These are phyloP conservation scores for Dendrobium nobile DNA, from an alignment of 106 monocot genomes.

Conservation along the genomic window DNA sequence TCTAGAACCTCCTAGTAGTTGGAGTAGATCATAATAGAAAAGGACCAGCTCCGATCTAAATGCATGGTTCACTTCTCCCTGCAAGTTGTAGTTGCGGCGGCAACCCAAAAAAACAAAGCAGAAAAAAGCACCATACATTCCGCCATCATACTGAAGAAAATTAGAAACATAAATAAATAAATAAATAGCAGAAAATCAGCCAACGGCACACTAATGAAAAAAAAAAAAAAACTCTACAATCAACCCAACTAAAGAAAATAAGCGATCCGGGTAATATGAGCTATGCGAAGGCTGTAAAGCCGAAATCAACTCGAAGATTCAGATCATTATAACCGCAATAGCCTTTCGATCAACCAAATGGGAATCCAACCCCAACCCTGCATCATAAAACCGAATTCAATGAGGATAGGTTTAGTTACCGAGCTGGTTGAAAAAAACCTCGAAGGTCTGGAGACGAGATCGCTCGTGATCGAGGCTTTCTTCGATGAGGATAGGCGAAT, in stretches of 20 bases:
- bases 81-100: no score
- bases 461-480: constrained; percentile 12
- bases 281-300: neutral
- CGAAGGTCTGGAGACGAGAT: constrained; percentile 3
- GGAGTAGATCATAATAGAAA: no score
- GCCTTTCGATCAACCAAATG: neutral
- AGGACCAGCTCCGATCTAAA: no score
- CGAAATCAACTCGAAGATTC: neutral
- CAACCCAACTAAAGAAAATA: neutral
- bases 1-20: no score
- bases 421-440: constrained; percentile 25
- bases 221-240: neutral
- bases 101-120: no score
- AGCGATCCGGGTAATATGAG: neutral
- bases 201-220: neutral
- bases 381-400: neutral
- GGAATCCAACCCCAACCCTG: neutral
- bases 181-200: neutral
- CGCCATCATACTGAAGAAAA: neutral
- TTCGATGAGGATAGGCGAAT: constrained; percentile 13
- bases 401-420: constrained; percentile 5
- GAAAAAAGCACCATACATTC: no score
- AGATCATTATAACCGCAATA: neutral
- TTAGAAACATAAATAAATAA: neutral
- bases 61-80: no score